Percentiles rank a stretch among this genome's conserved stretches.
Evolutionary conservation across 116 monocot genomes (phyloP).

Genomic region (Trichopus zeylanicus): DNA sequence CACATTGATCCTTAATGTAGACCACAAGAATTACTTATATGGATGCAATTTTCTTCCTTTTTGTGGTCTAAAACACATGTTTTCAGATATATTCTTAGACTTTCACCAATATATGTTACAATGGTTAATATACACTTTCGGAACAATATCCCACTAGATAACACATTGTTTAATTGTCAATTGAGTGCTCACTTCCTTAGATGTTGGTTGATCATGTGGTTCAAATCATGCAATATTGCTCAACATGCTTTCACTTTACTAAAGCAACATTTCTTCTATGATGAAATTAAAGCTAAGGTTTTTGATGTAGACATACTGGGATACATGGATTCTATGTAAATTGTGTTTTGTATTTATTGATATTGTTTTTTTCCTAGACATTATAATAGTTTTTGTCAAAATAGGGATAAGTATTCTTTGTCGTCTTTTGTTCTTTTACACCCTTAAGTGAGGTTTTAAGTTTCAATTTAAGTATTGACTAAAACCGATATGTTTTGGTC

Average conservation of each 20-base stretch:
- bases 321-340: neutral
- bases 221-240: slow-evolving; percentile 90
- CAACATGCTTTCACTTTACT: slow-evolving; percentile 76
- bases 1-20: too few relatives aligned
- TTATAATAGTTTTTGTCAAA: too few relatives aligned
- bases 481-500: too few relatives aligned
- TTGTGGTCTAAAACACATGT: too few relatives aligned
- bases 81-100: neutral
- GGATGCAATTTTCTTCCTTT: too few relatives aligned
- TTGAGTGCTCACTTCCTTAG: slow-evolving; percentile 99
- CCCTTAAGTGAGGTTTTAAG: too few relatives aligned
- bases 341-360: too few relatives aligned
- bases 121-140: neutral
- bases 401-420: too few relatives aligned
- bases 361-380: too few relatives aligned
- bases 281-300: slow-evolving; percentile 99
- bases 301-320: slow-evolving; percentile 1
- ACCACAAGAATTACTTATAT: too few relatives aligned
- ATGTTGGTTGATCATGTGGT: slow-evolving; percentile 90
- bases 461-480: too few relatives aligned
- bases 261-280: slow-evolving; percentile 95
- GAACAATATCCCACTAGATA: neutral
- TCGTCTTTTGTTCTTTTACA: too few relatives aligned
- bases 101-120: neutral
- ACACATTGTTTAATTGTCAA: slow-evolving; percentile 22